Base-by-base conservation (phyloP, 1,284 basidiomycete species). In the Boletus hoseneyae region DNA sequence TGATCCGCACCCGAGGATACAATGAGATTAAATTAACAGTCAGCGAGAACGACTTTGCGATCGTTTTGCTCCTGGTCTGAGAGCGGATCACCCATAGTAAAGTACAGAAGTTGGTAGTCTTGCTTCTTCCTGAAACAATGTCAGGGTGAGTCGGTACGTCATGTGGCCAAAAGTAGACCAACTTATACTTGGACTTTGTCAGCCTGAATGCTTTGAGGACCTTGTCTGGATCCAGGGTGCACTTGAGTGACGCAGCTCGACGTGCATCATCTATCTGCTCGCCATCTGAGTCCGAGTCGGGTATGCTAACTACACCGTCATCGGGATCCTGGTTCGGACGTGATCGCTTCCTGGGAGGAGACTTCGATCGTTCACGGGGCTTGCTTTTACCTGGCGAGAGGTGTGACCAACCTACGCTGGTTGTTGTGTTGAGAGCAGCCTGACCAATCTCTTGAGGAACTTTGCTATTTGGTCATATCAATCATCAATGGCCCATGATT, bases 81-180 rank as follows among this genome's bases (percentile, higher is more conserved):
- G 36, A 87, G 66, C 6, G 83, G 80, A 2, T 73, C 68, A 0
- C 70, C 73, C 71, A 89, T 73, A 0, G 86, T 82, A 57, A 88
- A 88, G 61, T 82, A 85, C 27, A 90, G 69, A 19, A 89, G 79
- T 60, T 89, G 86, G 58, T 84, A 87, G 32, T 78, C 71, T 52
- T 77, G 66, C 52, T 78, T 75, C 55, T 67, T 75, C 53, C 67
- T 68, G 41, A 23, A 52, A 48, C 12, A 34, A 23, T 18, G 15
- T 3, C 13, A 18, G 35, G 13, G 34, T 48, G 25, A 18, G 49
- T 18, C 6, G 13, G 7, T 45, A 27, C 16, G 15, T 45, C 33
- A 39, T 35, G 35, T 13, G 12, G 18, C 15, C 7, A 23, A 45
- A 51, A 36, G 12, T 36, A 19, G 40, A 74, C 82, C 55, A 52